Conservation (phyloP, 768 basidiomycete species). For the Cystobasidium ongulense region DNA sequence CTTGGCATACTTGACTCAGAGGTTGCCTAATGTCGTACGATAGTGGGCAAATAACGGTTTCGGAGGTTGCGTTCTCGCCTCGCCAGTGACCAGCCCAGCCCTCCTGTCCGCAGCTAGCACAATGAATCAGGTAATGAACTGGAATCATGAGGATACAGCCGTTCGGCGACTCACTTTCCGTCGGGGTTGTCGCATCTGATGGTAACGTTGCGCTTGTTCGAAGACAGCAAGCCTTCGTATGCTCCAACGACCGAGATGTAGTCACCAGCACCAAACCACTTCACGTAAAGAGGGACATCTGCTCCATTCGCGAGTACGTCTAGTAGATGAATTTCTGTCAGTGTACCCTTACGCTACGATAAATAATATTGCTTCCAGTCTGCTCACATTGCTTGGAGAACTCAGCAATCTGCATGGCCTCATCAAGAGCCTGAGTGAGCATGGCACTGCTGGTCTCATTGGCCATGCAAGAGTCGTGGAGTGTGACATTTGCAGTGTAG, state of each 20-base stretch:
- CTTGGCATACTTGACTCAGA: conserved; percentile 42
- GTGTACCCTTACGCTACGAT: too few species aligned
- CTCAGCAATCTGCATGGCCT: neutral
- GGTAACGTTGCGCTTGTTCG: conserved; percentile 43
- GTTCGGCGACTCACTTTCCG: conserved; percentile 33
- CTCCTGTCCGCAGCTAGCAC: conserved; percentile 39
- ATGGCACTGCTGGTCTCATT: neutral
- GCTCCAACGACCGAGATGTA: conserved; percentile 39
- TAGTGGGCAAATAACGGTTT: conserved; percentile 44
- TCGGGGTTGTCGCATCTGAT: conserved; percentile 45
- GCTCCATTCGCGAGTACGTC: conserved; percentile 42
- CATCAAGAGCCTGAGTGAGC: neutral
- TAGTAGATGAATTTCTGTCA: neutral
- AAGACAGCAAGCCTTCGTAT: conserved; percentile 40
- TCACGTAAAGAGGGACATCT: conserved; percentile 41
- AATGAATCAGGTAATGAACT: neutral
- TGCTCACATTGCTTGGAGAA: neutral
- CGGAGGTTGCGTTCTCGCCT: conserved; percentile 44
- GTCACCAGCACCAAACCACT: conserved; percentile 42
- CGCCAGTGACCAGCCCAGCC: conserved; percentile 46
- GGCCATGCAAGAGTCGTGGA: conserved; percentile 12
- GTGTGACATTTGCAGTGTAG: conserved; percentile 2
- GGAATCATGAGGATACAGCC: neutral
- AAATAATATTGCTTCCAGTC: neutral
- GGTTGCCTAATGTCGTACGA: conserved; percentile 42